Evolutionary conservation across 768 basidiomycete species (phyloP), one percentile per base, ranked within the genome.

Genomic region (Mrakia blollopis): DNA sequence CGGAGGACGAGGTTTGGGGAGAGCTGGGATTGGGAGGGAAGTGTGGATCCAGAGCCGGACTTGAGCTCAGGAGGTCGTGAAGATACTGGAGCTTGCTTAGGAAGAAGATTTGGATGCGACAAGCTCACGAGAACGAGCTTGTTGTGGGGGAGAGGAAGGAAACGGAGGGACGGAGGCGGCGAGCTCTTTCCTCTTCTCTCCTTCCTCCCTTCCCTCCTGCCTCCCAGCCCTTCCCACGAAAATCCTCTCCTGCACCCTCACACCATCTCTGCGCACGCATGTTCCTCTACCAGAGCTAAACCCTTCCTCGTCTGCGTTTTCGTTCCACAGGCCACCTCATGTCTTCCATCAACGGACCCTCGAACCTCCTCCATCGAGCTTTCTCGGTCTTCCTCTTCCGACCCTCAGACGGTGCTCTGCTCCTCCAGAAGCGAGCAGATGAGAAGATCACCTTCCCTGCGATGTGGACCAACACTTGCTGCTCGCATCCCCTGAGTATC

Each of bases 381-480:
- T 99, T 99, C 86, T 98, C 95, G 77, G 95, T 91, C 50, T 98
- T 99, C 84, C 88, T 98, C 79, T 99, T 98, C 87, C 87, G 94
- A 52, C 97, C 97, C 3, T 89, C 89, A 18, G 94, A 98, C 83
- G 97, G 97, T 65, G 92, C 91, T 83, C 87, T 99, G 25, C 87
- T 99, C 37, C 87, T 99, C 63, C 97, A 99, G 83, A 93, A 94
- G 84, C 89, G 97, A 52, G 97, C 97, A 28, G 87, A 90, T n/a
- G 94, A 96, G 86, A 99, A 99, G 87, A 99, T 99, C 82, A 99
- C 97, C 10, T 99, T 99, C 86, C 97, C 97, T 8, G 88, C 92
- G 81, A 94, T 98, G 94, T 99, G 97, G 97, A 99, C 97, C 44
- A 99, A 99, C 85, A 98, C 97, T 11, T 99, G 97, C 83, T 99